A percentile compares a stretch with the other conserved stretches of the same genome.
Conservation (phyloP, 768 basidiomycete genomes). For the Mycena maculata region DNA sequence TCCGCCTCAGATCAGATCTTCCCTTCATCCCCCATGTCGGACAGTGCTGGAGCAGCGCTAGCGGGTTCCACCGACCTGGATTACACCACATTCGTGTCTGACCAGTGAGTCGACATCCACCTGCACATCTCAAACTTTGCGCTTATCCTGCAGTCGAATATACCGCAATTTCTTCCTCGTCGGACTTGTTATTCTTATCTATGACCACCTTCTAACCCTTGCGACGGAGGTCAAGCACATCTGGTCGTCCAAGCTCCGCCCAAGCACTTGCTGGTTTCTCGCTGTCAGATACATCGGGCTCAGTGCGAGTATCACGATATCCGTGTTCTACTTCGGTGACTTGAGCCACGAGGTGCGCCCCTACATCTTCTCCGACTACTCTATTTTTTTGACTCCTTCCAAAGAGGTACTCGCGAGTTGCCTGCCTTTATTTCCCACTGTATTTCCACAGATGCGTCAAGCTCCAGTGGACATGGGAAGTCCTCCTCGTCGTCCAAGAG, state of each 20-base stretch:
- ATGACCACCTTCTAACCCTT: slow-evolving; percentile 19
- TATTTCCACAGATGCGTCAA: slow-evolving; percentile 13
- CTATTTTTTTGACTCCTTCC: neutral
- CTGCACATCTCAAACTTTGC: neutral
- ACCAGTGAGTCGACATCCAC: slow-evolving; percentile 7
- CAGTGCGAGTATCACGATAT: slow-evolving; percentile 6
- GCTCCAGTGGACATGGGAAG: slow-evolving; percentile 10
- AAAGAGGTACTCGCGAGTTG: neutral
- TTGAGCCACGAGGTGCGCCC: slow-evolving; percentile 10
- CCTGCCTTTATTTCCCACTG: too few relatives aligned
- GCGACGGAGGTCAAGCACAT: slow-evolving; percentile 16
- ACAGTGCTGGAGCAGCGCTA: too few relatives aligned
- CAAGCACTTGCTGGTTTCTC: slow-evolving; percentile 23
- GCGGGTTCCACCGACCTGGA: slow-evolving; percentile 5
- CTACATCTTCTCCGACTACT: neutral
- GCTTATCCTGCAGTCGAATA: slow-evolving; percentile 4
- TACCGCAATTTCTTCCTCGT: slow-evolving; percentile 17
- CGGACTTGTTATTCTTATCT: slow-evolving; percentile 5
- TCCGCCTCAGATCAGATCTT: neutral
- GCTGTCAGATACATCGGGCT: slow-evolving; percentile 17
- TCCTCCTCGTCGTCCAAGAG: slow-evolving; percentile 21
- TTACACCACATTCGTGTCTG: slow-evolving; percentile 6
- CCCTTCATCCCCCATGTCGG: neutral
- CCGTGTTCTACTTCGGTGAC: slow-evolving; percentile 19
- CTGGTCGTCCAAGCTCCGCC: slow-evolving; percentile 17